A percentile compares a stretch with the other conserved stretches of the same genome.
Evolutionary conservation across 176 grass and related monocot genomes (phyloP).

Genomic region (Aechmea fasciata): DNA sequence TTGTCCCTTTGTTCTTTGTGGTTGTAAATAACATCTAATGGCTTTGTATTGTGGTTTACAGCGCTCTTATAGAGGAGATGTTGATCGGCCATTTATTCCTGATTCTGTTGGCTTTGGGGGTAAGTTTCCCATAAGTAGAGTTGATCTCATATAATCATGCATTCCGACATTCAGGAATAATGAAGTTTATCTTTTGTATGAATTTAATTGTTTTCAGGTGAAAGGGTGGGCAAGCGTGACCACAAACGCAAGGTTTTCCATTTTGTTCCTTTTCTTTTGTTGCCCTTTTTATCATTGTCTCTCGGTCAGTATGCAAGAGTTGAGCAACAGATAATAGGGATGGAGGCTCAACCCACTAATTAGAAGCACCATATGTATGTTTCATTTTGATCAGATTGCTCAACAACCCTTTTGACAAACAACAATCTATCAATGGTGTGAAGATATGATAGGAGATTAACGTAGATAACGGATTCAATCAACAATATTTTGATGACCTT

Average conservation of each 20-base stretch:
- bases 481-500: too few relatives aligned
- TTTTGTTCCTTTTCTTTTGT: conserved; percentile 1
- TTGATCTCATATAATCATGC: conserved; percentile 1
- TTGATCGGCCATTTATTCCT: conserved; percentile 50
- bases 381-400: too few relatives aligned
- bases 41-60: conserved; percentile 31
- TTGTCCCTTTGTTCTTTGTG: background rate
- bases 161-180: background rate
- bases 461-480: too few relatives aligned
- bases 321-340: too few relatives aligned
- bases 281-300: conserved; percentile 5
- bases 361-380: background rate
- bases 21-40: conserved; percentile 22
- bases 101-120: conserved; percentile 78
- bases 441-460: too few relatives aligned
- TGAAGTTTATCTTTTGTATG: conserved; percentile 15
- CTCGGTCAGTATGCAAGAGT: background rate
- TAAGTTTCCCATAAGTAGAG: conserved; percentile 29
- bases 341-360: too few relatives aligned
- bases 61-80: conserved; percentile 65
- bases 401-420: too few relatives aligned
- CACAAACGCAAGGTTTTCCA: conserved; percentile 89
- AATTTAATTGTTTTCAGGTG: conserved; percentile 50
- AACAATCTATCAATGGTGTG: too few relatives aligned
- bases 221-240: conserved; percentile 69